Base-by-base conservation (phyloP, 768 basidiomycete genomes). In the Suillus subaureus region DNA sequence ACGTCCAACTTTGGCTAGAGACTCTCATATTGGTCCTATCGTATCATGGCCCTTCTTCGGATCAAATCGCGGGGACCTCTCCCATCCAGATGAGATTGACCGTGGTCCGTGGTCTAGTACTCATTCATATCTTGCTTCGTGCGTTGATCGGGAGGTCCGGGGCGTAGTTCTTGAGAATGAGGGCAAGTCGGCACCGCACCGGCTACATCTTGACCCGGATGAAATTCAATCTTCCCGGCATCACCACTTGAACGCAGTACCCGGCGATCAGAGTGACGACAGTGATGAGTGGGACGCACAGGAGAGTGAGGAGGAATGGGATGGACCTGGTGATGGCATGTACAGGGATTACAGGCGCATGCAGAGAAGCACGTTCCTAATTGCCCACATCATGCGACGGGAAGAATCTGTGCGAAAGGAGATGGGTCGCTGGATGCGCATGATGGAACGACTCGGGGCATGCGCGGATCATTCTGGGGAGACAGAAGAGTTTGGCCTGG, bases 1-100 rank as follows among this genome's bases (percentile, higher is more conserved):
- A 52, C 67, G 70, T 67, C 55, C 67, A 66, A 54, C 70, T 64
- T 64, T 77, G 65, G 43, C 67, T 31, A 86, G 83, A 75, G 64
- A 33, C n/a, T 45, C 42, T 16, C 85, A 89, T 60, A 81, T 94
- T 52, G 93, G 93, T 4, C 90, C 90, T 9, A 94, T 95, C 71
- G 86, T 94, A 60, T 93, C 92, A 4, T 95, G 93, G 93, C 90
- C 93, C 1, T 95, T 94, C 82, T 95, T 95, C 73, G 93, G 93
- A 55, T 90, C 91, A 5, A 88, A 89, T 68, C 84, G 93, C 47
- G 93, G 93, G 39, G 89, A 91, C 65, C 83, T 92, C 28, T 69
- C 76, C 3, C 89, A 90, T 69, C 88, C 88, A 4, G 78, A 81
- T 26, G 91, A 93, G 69, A 81, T 94, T 42, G 81, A 92, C 70